Percentiles rank a stretch among this genome's conserved stretches.
Evolutionary conservation across 306 rosid genomes (phyloP).

Genomic region (Malus domestica): ASM211411v1 NC_041798.1:35387001-35387500

Average conservation of each 20-base stretch:
- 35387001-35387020: background rate
- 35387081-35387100: background rate
- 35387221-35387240: conserved; percentile 96
- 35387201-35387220: conserved; percentile 81
- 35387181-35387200: conserved; percentile 94
- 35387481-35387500: background rate
- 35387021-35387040: background rate
- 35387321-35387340: conserved; percentile 65
- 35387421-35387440: background rate
- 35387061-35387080: background rate
- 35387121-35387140: background rate
- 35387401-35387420: conserved; percentile 12
- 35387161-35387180: conserved; percentile 37
- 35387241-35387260: conserved; percentile 97
- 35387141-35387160: background rate
- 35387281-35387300: conserved; percentile 62
- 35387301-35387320: conserved; percentile 74
- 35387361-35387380: conserved; percentile 86
- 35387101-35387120: background rate
- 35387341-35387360: conserved; percentile 89
- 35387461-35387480: background rate
- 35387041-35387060: too few species aligned
- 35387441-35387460: background rate
- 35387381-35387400: conserved; percentile 35
- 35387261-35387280: conserved; percentile 94